A percentile compares a stretch with the other conserved stretches of the same genome.
Evolutionary conservation across 2,329 filamentous ascomycete genomes (phyloP).

Genomic region (Cladosporium sp.): DNA sequence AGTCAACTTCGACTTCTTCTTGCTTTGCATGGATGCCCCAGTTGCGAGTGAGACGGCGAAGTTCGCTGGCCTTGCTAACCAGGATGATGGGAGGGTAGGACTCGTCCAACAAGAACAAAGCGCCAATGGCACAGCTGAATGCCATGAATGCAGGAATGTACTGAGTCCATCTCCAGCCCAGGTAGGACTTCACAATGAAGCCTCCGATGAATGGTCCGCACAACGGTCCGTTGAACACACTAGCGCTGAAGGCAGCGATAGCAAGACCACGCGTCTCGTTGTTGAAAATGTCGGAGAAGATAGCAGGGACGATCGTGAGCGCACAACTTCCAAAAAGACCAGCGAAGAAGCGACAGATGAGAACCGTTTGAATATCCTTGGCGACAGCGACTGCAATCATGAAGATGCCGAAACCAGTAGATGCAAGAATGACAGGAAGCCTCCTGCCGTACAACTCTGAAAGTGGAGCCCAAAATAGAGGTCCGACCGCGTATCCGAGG

Average conservation of each 20-base stretch:
- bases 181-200: constrained; percentile 37
- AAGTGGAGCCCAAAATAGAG: constrained; percentile 54
- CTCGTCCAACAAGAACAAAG: constrained; percentile 58
- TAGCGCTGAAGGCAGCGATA: constrained; percentile 41
- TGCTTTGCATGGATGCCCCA: constrained; percentile 62
- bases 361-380: constrained; percentile 42
- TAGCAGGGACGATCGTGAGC: constrained; percentile 51
- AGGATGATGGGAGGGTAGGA: constrained; percentile 62
- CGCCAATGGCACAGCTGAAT: constrained; percentile 51
- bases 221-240: constrained; percentile 39
- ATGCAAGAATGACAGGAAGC: constrained; percentile 36
- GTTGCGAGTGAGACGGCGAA: constrained; percentile 58
- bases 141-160: constrained; percentile 60
- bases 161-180: constrained; percentile 55
- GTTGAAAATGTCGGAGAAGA: constrained; percentile 46
- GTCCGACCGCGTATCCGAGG: constrained; percentile 42
- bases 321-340: constrained; percentile 43
- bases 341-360: constrained; percentile 43
- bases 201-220: constrained; percentile 38
- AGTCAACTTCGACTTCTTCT: constrained; percentile 43
- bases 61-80: constrained; percentile 57
- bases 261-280: constrained; percentile 36
- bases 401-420: constrained; percentile 46
- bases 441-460: constrained; percentile 43
- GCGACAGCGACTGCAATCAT: constrained; percentile 49